Base-by-base conservation (phyloP, 805 yeast species). In the Saturnispora dispora region DNA sequence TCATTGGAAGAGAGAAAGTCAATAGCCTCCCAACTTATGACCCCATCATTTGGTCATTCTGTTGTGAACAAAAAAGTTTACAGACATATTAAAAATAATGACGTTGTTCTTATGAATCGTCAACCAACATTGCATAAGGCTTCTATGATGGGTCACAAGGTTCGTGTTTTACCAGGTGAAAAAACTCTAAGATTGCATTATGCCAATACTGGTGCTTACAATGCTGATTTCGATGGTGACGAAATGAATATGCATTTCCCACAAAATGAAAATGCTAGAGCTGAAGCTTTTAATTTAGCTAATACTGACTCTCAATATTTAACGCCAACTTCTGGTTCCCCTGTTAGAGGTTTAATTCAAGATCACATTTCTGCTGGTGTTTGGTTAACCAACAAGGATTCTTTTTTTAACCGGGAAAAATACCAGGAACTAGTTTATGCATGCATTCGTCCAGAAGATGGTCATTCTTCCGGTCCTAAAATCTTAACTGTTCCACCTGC, bases 181-280 rank as follows among this genome's bases (percentile, higher is more conserved):
- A 93, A 93, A 75, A 95, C 99, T 4, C 74, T 93, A 61, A 81
- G 99, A 65, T 74, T 93, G 69, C 99, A 93, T 69, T 93, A 93
- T 70, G 99, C 99, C 62, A 93, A 93, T 70, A 93, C 99, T 44
- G 97, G 97, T 71, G 97, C 99, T 43, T 93, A 91, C 71, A 91
- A 91, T 68, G 98, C 98, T 39, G 99, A 91, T 78, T 91, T 93
- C 63, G 99, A 91, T 71, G 99, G 99, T 76, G 99, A 91, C 71
- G 99, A 91, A 74, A 91, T 91, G 99, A 91, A 91, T 68, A 85
- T 91, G 96, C 99, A 91, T 72, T 91, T 91, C 76, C 99, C 99
- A 27, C 99, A 91, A 73, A 89, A 87, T 69, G 97, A 91, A 72
- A 87, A 88, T 60, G 99, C 98, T 9, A 83, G 90, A 65, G 91